Evolutionary conservation across 371 early-diverging fungal species (phyloP), one percentile per base, ranked within the genome.

Genomic region (Apophysomyces trapeziformis): DNA sequence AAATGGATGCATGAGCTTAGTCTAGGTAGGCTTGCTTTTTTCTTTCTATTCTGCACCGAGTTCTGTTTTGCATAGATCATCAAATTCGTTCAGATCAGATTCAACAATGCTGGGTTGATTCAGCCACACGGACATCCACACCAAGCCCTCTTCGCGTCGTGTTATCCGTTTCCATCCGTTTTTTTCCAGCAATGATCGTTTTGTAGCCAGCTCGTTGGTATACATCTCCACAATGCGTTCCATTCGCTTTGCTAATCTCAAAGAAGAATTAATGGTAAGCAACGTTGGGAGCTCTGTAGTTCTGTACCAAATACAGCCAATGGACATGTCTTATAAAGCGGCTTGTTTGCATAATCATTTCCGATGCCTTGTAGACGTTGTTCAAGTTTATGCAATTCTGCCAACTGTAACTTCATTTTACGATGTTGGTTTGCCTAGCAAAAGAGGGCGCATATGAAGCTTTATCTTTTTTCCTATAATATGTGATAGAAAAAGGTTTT

Each of bases 41-140:
- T 26, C 26, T 41, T 41, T 13, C 13, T 41, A 41, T 21, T 21
- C 8, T 21, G 21, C 11, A 26, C 21, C 47, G 14, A 68, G 37
- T 35, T 73, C 73, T 37, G 63, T 36, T n/a, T 60, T 18, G 57
- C 76, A 75, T 16, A 82, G 60, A 37, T 77, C 78, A 26, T 74
- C 67, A 67, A 79, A 77, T 65, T 77, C 73, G 18, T 70, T 14
- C 7, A 82, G 38, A 2, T 26, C 58, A 3, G 66, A 46, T 8
- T 70, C 69, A 14, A 63, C 41, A 16, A 82, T 37, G 60, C 65
- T 72, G 7, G 82, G 78, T 14, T 79, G 77, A 56, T 82, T 71
- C 5, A 77, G 70, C 82, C 82, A 82, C 3, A 74, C 64, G 0
- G 82, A 82, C 6, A 82, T 41, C 26, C 77, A 37, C 5, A 72